These are phyloP conservation scores for Scutellaria baicalensis DNA, from an alignment of 257 asterid species.

Conservation along the genomic window DNA sequence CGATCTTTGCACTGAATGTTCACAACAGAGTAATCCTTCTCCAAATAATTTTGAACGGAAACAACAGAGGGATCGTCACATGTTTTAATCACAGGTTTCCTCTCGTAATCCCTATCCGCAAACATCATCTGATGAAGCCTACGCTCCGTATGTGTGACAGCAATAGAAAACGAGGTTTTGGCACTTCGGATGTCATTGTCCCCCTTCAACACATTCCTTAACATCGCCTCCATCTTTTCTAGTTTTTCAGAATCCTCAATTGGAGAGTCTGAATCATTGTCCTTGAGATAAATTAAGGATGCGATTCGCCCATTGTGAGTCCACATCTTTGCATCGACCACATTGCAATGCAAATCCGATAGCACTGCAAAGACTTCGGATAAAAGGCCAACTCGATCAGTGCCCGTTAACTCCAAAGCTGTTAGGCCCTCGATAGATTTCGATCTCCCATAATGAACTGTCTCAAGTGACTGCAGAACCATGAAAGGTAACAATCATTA, in stretches of 20 bases:
- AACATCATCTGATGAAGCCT: conserved; percentile 99
- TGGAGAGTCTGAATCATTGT: conserved; percentile 56
- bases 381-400: conserved; percentile 76
- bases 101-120: conserved; percentile 82
- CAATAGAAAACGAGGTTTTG: conserved; percentile 56
- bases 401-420: conserved; percentile 79
- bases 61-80: conserved; percentile 43
- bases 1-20: conserved; percentile 79
- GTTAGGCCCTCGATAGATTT: conserved; percentile 67
- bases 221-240: conserved; percentile 45
- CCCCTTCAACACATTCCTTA: conserved; percentile 86
- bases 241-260: conserved; percentile 62
- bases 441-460: conserved; percentile 57
- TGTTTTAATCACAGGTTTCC: conserved; percentile 34
- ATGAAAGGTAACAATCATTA: neutral
- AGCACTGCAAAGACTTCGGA: conserved; percentile 94
- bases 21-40: conserved; percentile 79
- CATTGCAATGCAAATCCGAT: conserved; percentile 54
- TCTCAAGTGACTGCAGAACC: conserved; percentile 65
- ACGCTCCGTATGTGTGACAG: conserved; percentile 75
- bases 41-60: conserved; percentile 66
- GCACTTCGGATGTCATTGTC: conserved; percentile 81
- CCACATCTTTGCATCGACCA: conserved; percentile 88
- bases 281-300: conserved; percentile 62
- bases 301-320: conserved; percentile 94